Conservation (phyloP, 2,329 filamentous ascomycete species). For the Endoconidiophora polonica region DNA sequence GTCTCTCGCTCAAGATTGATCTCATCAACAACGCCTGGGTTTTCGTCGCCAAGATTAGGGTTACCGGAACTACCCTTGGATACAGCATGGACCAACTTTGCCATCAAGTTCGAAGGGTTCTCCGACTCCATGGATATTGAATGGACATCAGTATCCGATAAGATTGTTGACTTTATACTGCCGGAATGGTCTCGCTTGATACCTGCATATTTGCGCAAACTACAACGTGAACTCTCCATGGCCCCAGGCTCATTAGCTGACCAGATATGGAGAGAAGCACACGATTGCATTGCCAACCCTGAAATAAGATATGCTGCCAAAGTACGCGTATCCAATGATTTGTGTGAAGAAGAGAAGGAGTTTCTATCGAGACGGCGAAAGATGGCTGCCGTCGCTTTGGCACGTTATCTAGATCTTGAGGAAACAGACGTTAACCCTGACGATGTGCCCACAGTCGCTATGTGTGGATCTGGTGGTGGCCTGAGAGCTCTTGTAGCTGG, state of each 20-base stretch:
- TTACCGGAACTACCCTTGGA: slow-evolving; percentile 8
- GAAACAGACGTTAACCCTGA: slow-evolving; percentile 77
- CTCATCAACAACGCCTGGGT: background rate
- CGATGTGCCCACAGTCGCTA: slow-evolving; percentile 81
- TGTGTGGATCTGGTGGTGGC: slow-evolving; percentile 88
- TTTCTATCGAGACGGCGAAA: slow-evolving; percentile 55
- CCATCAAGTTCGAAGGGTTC: slow-evolving; percentile 33
- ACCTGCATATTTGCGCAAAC: slow-evolving; percentile 61
- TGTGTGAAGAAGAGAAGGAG: slow-evolving; percentile 68
- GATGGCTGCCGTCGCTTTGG: slow-evolving; percentile 55
- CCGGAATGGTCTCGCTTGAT: slow-evolving; percentile 69
- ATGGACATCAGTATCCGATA: slow-evolving; percentile 37
- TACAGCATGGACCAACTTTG: slow-evolving; percentile 32
- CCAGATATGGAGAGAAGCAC: slow-evolving; percentile 85
- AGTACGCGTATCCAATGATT: slow-evolving; percentile 64
- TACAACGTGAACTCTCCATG: slow-evolving; percentile 78
- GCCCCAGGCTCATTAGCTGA: slow-evolving; percentile 75
- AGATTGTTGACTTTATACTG: slow-evolving; percentile 52
- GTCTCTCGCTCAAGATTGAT: background rate
- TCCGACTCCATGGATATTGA: slow-evolving; percentile 37
- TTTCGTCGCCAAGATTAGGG: slow-evolving; percentile 1
- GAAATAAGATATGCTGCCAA: slow-evolving; percentile 70
- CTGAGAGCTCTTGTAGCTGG: slow-evolving; percentile 80
- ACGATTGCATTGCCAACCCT: slow-evolving; percentile 66
- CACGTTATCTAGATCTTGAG: slow-evolving; percentile 62